Evolutionary conservation across 2,329 filamentous ascomycete genomes (phyloP).

Genomic region (Microsporum ferrugineum): DNA sequence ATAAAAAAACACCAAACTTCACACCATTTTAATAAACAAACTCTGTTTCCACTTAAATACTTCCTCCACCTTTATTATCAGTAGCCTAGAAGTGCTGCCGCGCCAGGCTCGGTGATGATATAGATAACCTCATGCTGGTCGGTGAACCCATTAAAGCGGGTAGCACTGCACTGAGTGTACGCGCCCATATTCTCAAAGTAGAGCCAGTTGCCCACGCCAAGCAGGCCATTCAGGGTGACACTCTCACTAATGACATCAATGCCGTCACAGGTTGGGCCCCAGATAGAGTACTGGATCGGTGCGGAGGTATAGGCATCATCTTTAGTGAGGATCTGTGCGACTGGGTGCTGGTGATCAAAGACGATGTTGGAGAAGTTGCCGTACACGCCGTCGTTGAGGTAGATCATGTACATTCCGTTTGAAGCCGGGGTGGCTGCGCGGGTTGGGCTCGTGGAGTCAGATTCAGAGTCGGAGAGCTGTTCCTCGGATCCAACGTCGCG

Average conservation of each 20-base stretch:
- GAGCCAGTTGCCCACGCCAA: conserved; percentile 93
- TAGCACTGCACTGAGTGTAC: conserved; percentile 96
- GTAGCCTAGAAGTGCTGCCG: conserved; percentile 56
- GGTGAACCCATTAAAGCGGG: conserved; percentile 93
- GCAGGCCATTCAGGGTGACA: conserved; percentile 60
- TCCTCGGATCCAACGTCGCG: conserved; percentile 52
- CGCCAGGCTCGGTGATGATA: conserved; percentile 85
- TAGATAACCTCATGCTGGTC: conserved; percentile 89
- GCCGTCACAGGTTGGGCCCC: conserved; percentile 95
- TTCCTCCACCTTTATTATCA: conserved; percentile 12
- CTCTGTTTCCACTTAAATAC: not conserved
- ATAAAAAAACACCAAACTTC: not conserved
- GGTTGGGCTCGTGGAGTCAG: conserved; percentile 39
- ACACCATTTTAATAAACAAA: not conserved
- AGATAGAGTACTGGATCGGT: conserved; percentile 78
- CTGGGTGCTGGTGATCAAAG: conserved; percentile 91
- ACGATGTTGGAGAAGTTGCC: conserved; percentile 99
- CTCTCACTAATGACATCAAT: conserved; percentile 88
- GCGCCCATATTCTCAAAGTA: conserved; percentile 99
- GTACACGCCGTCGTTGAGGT: conserved; percentile 94
- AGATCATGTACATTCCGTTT: conserved; percentile 75
- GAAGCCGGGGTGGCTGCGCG: conserved; percentile 26
- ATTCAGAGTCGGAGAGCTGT: conserved; percentile 12
- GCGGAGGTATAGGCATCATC: conserved; percentile 46
- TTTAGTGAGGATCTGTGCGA: conserved; percentile 65